Percentiles rank a stretch among this genome's conserved stretches.
Evolutionary conservation across 257 asterid species (phyloP).

Genomic region (Solanum paucissectum): DNA sequence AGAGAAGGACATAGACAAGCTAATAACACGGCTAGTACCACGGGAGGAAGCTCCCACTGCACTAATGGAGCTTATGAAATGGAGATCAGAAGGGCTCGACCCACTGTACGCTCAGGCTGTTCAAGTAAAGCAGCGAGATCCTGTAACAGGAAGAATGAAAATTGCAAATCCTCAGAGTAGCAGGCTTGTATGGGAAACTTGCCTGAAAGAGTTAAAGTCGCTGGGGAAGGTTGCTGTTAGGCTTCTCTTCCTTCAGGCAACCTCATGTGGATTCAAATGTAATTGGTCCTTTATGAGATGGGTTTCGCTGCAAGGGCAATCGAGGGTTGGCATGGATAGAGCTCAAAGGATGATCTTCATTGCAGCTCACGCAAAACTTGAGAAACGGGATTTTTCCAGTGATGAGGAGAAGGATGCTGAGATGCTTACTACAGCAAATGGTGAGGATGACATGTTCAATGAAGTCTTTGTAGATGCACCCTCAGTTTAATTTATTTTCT

Average conservation of each 20-base stretch:
- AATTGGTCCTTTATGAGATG: slow-evolving; percentile 46
- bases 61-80: slow-evolving; percentile 77
- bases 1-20: slow-evolving; percentile 67
- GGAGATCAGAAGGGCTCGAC: slow-evolving; percentile 83
- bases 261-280: slow-evolving; percentile 47
- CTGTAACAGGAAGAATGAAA: slow-evolving; percentile 67
- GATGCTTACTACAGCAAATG: slow-evolving; percentile 29
- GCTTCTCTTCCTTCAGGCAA: slow-evolving; percentile 85
- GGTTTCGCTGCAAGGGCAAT: slow-evolving; percentile 32
- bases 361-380: slow-evolving; percentile 66
- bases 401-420: slow-evolving; percentile 55
- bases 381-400: slow-evolving; percentile 36
- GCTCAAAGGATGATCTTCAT: slow-evolving; percentile 64
- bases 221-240: slow-evolving; percentile 67
- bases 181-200: slow-evolving; percentile 85
- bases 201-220: slow-evolving; percentile 48
- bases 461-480: slow-evolving; percentile 58
- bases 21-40: slow-evolving; percentile 52
- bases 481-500: slow-evolving; percentile 33
- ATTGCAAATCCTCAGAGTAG: slow-evolving; percentile 81
- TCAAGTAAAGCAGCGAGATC: slow-evolving; percentile 67
- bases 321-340: slow-evolving; percentile 41
- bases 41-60: slow-evolving; percentile 66
- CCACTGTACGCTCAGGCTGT: slow-evolving; percentile 87
- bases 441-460: slow-evolving; percentile 54